Base-by-base conservation (phyloP, 176 grass and related monocot species). In the Cenchrus americanus region DNA sequence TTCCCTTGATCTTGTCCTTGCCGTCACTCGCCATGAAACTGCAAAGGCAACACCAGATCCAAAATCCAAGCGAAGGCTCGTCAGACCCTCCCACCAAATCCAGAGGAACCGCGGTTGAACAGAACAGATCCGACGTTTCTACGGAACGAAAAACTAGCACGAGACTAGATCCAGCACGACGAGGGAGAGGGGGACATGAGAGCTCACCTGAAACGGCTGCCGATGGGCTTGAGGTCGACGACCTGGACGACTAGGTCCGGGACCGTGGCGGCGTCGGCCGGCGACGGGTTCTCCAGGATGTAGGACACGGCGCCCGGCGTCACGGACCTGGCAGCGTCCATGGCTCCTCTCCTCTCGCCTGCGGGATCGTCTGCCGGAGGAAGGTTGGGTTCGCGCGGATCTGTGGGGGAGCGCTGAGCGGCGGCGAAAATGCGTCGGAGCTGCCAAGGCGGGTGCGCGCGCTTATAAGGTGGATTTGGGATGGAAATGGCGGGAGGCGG, bases 11-110 rank as follows among this genome's bases (percentile, higher is more conserved):
- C 88, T 92, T 99, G 30, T 60, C 83, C 21, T 85, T 80, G 68
- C 96, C 96, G 73, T 99, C 96, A 81, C 70, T 96, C n/a, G 93
- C 93, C 91, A 69, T 86, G 71, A 96, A 96, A 76, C 96, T 99
- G 87, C 57, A 83, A 83, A 85, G 79, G 30, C 4, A 71, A 64
- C 1, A 62, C 10, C 7, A 73, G 85, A 78, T 81, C 42, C 40
- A 62, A 41, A 41, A 66, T 50, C 19, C 46, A 75, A 27, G 15
- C 40, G 12, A 5, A 52, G 24, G 17, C 30, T 22, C 49, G 11
- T 73, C 58, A 67, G 47, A 46, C 32, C 12, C 3, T 0, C 27
- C 1, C 3, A 27, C 27, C 21, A 66, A 27, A 8, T 52, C 30
- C n/a, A 85, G 42, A n/a, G 7, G 27, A 71, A 55, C 6, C 5